phyloP scores from a whole-genome alignment of 352 stramenopile species.

The Aphanomyces stellatus region DNA sequence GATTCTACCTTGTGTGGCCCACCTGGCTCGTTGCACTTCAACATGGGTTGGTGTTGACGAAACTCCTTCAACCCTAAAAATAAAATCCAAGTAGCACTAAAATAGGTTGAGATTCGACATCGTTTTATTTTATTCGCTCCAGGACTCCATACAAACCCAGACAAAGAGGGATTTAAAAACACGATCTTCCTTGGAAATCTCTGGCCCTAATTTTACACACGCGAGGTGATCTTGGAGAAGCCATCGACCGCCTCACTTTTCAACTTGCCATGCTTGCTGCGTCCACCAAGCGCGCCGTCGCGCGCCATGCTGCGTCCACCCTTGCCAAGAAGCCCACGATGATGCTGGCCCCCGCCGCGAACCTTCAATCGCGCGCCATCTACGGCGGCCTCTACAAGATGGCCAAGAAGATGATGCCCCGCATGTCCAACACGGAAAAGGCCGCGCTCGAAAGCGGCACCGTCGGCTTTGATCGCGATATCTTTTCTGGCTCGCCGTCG shows the following conservation, averaged over 20 bases:
- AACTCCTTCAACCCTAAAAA: background rate
- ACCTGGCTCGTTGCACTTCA: too few species aligned
- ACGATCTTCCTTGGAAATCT: background rate
- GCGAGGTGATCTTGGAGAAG: background rate
- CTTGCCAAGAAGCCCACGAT: background rate
- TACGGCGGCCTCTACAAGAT: conserved; percentile 89
- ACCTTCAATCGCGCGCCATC: conserved; percentile 53
- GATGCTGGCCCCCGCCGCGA: background rate
- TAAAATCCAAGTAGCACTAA: background rate
- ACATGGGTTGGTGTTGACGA: background rate
- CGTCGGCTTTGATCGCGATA: conserved; percentile 96
- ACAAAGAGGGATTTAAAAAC: background rate
- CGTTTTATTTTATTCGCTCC: too few species aligned
- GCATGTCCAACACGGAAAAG: conserved; percentile 94
- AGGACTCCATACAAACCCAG: background rate
- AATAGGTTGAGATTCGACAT: background rate
- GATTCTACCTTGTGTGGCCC: too few species aligned
- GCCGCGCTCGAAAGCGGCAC: conserved; percentile 92
- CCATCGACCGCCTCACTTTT: background rate
- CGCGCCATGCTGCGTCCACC: background rate
- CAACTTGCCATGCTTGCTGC: conserved; percentile 8
- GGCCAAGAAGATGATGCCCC: conserved; percentile 92
- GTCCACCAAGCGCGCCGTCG: background rate
- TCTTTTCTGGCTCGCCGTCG: conserved; percentile 92
- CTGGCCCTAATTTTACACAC: background rate